Conservation (phyloP, 1,284 basidiomycete species). For the Malassezia arunalokei region DNA sequence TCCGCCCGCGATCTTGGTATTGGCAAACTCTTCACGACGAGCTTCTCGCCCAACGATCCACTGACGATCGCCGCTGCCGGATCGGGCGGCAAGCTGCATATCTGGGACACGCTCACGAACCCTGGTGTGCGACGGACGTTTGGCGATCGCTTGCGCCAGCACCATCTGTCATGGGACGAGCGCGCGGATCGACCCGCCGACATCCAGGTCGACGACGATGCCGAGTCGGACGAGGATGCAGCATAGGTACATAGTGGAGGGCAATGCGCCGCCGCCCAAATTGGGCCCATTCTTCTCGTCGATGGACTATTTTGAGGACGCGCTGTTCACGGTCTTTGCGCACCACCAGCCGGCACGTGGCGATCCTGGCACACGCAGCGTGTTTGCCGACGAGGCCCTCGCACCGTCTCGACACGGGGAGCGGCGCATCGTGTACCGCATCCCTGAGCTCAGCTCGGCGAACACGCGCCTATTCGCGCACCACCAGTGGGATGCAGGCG, state of each 20-base stretch:
- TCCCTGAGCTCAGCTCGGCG: slow-evolving; percentile 22
- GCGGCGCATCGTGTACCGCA: slow-evolving; percentile 19
- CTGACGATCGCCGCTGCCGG: slow-evolving; percentile 88
- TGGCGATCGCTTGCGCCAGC: slow-evolving; percentile 36
- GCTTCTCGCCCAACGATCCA: slow-evolving; percentile 85
- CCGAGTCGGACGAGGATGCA: slow-evolving; percentile 14
- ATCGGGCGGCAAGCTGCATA: slow-evolving; percentile 76
- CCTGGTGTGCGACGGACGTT: slow-evolving; percentile 46
- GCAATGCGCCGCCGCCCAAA: not conserved
- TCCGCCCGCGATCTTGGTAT: slow-evolving; percentile 83
- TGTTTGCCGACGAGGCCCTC: slow-evolving; percentile 21
- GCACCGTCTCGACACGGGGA: slow-evolving; percentile 4
- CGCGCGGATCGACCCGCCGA: not conserved
- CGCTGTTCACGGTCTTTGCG: slow-evolving; percentile 33
- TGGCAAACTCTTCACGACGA: slow-evolving; percentile 83
- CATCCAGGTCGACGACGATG: slow-evolving; percentile 13
- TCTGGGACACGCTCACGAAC: slow-evolving; percentile 62
- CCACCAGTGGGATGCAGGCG: slow-evolving; percentile 41
- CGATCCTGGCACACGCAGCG: slow-evolving; percentile 26
- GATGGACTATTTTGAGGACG: slow-evolving; percentile 29
- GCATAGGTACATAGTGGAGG: not conserved
- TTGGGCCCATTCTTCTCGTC: too few species aligned
- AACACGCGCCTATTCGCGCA: slow-evolving; percentile 40
- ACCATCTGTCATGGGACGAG: slow-evolving; percentile 8
- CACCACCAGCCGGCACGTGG: slow-evolving; percentile 35